Evolutionary conservation across 106 monocot genomes (phyloP), one percentile per base, ranked within the genome.

Genomic region (Dendrobium nobile): DNA sequence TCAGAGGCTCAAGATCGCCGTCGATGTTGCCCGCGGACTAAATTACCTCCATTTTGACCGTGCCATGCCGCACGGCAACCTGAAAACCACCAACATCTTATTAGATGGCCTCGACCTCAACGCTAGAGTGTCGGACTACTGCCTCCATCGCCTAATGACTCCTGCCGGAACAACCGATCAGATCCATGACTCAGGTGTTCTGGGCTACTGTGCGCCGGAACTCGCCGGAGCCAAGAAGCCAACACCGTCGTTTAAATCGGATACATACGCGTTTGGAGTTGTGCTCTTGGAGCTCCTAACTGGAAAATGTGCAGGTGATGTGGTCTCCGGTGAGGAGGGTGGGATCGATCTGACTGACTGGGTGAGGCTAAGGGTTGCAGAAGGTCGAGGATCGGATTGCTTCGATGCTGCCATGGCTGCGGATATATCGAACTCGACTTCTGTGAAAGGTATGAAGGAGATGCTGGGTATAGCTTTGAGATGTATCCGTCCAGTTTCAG

Each of bases 21-120:
- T 95, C 10, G 98, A 99, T 44, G 87, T 94, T 17, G 95, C 98
- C 1, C 87, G 98, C 4, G 98, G 98, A 27, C 92, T 99, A 47
- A 99, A 99, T 77, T 99, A 99, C 76, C 98, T 99, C 79, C 98
- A 99, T 65, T 92, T 99, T 0, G 98, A 99, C 77, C 91, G 98
- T 1, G 88, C 91, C 26, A 67, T 91, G 9, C 95, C 98, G 1
- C 98, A 99, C n/a, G 98, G 98, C 47, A 99, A 99, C 56, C 88
- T 99, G 47, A 99, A 99, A 80, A 88, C 98, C 11, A 85, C 92
- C 18, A 99, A 99, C 84, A 87, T 99, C 2, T 77, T 99, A 18
- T 83, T 99, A 2, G 98, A 99, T 5, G 95, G 95, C 0, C 87
- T 95, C 0, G 95, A 95, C 54, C 98, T 99, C 61, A 95, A 95